Evolutionary conservation across 1,284 basidiomycete species (phyloP), one percentile per base, ranked within the genome.

Genomic region (Gomphus bonarii): DNA sequence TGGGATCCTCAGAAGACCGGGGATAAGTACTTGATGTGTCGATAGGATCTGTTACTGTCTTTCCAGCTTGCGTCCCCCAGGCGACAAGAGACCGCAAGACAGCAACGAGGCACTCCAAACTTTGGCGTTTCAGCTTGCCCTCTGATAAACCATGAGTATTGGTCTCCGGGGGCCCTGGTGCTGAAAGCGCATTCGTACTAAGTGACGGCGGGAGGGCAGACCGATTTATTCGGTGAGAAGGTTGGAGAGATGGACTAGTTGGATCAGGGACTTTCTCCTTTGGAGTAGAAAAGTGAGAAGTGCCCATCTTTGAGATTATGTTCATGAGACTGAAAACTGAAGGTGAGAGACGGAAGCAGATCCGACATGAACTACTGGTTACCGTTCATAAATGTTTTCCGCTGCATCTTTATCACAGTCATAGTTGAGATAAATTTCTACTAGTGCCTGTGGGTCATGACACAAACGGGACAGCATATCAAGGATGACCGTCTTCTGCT

Each of bases 371-470:
- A 10, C 50, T 9, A 59, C 12, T 72, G 80, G 16, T 63, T 65
- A 91, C 86, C 91, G 88, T 67, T 98, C 95, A 69, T 97, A 98
- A 58, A 97, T 95, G 71, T 98, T 97, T 66, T 95, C 95, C 7
- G 81, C 79, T 4, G 93, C 91, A 57, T 91, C 84, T 61, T 91
- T 83, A 67, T 97, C 95, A 67, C 95, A 98, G 66, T 98, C 95
- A 67, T 98, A 97, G 70, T 98, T 98, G 69, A 98, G 83, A 72
- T 97, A 98, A 58, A 97, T 85, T 69, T 98, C 95, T 25, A 98
- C 95, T 16, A 98, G 75, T 7, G 94, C 93, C 69, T 97, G 95
- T 1, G 95, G 93, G 65, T 97, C 94, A 68, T 95, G 88, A 66
- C 89, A 94, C 14, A 98, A 74, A 50, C 89, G 82, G 30, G 88